Percentiles rank a stretch among this genome's conserved stretches.
These are phyloP conservation scores for Ogataea henricii DNA, from an alignment of 805 yeast species.

Conservation along the genomic window DNA sequence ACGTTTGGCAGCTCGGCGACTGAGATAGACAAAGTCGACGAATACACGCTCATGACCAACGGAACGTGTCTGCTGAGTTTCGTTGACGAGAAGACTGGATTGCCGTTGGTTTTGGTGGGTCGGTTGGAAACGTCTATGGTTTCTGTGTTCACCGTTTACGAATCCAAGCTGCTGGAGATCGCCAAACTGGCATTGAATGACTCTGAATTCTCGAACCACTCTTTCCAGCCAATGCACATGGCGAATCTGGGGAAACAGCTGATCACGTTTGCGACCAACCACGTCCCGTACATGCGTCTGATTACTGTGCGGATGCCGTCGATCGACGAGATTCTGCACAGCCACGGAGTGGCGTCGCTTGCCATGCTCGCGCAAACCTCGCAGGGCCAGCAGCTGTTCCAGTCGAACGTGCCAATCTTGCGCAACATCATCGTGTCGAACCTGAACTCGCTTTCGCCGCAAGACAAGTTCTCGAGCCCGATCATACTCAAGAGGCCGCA, in stretches of 20 bases:
- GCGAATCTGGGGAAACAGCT: slow-evolving; percentile 31
- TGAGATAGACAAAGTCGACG: slow-evolving; percentile 22
- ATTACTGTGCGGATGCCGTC: slow-evolving; percentile 53
- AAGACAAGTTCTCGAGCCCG: slow-evolving; percentile 64
- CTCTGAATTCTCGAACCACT: slow-evolving; percentile 66
- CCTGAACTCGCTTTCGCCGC: slow-evolving; percentile 57
- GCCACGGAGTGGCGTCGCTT: slow-evolving; percentile 7
- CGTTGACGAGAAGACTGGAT: slow-evolving; percentile 15
- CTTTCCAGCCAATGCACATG: slow-evolving; percentile 60
- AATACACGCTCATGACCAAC: slow-evolving; percentile 45
- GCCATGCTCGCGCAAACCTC: slow-evolving; percentile 6
- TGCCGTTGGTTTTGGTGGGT: slow-evolving; percentile 52
- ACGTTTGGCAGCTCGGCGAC: slow-evolving; percentile 15
- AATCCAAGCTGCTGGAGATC: slow-evolving; percentile 34
- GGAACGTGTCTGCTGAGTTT: slow-evolving; percentile 52
- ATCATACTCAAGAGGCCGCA: slow-evolving; percentile 35
- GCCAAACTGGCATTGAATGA: slow-evolving; percentile 64
- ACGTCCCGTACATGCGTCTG: slow-evolving; percentile 73
- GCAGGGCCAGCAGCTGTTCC: slow-evolving; percentile 23
- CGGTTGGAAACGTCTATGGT: slow-evolving; percentile 61
- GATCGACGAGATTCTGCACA: slow-evolving; percentile 21
- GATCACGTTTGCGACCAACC: slow-evolving; percentile 71
- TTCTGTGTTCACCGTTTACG: slow-evolving; percentile 40
- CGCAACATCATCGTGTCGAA: slow-evolving; percentile 44
- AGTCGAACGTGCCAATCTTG: slow-evolving; percentile 29